Base-by-base conservation (phyloP, 2,329 filamentous ascomycete species). In the Phoma sp. region DNA sequence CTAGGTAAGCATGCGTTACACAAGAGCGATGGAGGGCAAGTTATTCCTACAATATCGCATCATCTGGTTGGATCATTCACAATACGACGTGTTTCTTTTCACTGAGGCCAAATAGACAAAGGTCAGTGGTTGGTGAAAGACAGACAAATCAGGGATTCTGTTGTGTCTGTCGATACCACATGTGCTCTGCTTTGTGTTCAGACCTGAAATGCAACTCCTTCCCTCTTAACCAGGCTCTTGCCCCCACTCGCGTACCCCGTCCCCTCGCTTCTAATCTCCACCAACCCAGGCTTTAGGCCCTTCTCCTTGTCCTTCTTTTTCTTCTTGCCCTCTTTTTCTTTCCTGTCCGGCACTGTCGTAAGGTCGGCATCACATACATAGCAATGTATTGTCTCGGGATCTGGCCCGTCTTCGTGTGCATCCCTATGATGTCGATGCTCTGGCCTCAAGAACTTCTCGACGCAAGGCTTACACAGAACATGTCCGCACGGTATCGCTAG, bases 161-260 rank as follows among this genome's bases (percentile, higher is more conserved):
- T 7, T 4, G 25, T 27, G 9, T 27, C 6, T 10, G 25, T 27
- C 25, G 9, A 27, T 27, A 5, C 25, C 3, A 10, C 9, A 27
- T 2, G 5, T 6, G 25, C 25, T 27, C 9, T 7, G 29, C 29
- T 19, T 7, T 5, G 32, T 7, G n/a, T 10, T 32, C 29, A 50
- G 10, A 56, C 47, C 12, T 46, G 91, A 74, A 96, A 96, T 0
- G 88, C 88, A 17, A 96, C 86, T 0, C 90, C 89, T 3, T 84
- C 78, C 73, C 88, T 95, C 76, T 90, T 89, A 15, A 96, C 92
- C 65, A 90, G 85, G 69, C 89, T 96, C 46, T 85, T 84, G 2
- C 95, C 94, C n/a, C 89, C 88, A 4, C 91, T 90, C 4, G 94
- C 93, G 75, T 96, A 98, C 0, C 94, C 94, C 0, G 94, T 98